phyloP scores from a whole-genome alignment of 345 rosid species.

The Firmiana major region DNA sequence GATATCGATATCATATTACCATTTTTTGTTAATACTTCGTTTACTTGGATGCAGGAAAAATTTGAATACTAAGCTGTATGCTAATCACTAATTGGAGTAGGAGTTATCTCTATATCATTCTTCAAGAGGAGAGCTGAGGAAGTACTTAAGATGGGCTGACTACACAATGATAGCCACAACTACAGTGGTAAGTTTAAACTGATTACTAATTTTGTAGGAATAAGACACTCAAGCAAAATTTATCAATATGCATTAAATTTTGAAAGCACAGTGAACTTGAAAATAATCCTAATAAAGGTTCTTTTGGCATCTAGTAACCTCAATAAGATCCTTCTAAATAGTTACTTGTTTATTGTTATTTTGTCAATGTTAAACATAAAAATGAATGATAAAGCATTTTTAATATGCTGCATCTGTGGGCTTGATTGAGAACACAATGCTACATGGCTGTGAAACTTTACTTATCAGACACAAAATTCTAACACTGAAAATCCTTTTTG shows the following conservation, averaged over 20 bases:
- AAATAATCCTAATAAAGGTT: background rate
- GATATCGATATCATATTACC: background rate
- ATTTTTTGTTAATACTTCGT: conserved; percentile 1
- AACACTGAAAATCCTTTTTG: conserved; percentile 6
- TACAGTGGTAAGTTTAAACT: conserved; percentile 51
- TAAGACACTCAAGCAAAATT: background rate
- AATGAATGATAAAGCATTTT: background rate
- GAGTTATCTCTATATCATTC: conserved; percentile 92
- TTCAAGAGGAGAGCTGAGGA: conserved; percentile 76
- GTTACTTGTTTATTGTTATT: background rate
- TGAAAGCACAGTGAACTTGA: background rate
- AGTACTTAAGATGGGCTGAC: conserved; percentile 84
- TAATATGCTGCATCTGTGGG: background rate
- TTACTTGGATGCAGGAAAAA: conserved; percentile 51
- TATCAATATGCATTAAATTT: background rate
- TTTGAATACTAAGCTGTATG: conserved; percentile 64
- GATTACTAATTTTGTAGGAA: background rate
- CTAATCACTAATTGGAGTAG: conserved; percentile 95
- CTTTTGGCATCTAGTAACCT: background rate
- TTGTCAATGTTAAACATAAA: background rate
- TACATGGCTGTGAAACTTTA: background rate
- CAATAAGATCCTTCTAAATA: background rate
- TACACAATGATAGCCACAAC: conserved; percentile 92
- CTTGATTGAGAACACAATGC: background rate
- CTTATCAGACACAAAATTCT: conserved; percentile 4